Percentiles rank a stretch among this genome's conserved stretches.
phyloP scores from a whole-genome alignment of 345 rosid species.

The Luvunga scandens region DNA sequence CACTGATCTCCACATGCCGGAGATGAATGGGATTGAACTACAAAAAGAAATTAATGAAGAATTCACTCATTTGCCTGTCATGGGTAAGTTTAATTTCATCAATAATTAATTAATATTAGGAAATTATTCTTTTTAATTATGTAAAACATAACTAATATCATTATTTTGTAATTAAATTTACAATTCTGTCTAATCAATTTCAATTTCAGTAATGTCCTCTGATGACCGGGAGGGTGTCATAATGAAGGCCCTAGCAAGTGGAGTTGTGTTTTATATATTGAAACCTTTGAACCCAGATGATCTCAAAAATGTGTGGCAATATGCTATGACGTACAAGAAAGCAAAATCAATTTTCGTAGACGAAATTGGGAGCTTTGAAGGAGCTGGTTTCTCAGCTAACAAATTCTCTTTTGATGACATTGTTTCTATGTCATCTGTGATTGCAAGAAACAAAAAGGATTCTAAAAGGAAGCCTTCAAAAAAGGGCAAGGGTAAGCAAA shows the following conservation, averaged over 20 bases:
- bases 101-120: neutral
- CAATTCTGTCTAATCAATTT: no score
- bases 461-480: constrained; percentile 12
- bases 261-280: constrained; percentile 52
- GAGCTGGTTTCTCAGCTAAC: neutral
- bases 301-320: constrained; percentile 54
- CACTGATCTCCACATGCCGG: constrained; percentile 70
- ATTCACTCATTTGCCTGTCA: constrained; percentile 46
- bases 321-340: constrained; percentile 37
- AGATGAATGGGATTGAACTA: constrained; percentile 59
- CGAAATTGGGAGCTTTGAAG: constrained; percentile 17
- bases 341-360: constrained; percentile 25
- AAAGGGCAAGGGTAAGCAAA: constrained; percentile 8
- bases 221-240: constrained; percentile 44
- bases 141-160: neutral
- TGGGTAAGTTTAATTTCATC: constrained; percentile 36
- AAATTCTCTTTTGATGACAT: neutral
- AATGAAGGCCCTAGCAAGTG: constrained; percentile 42
- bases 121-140: neutral
- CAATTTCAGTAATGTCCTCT: constrained; percentile 62
- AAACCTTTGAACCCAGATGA: constrained; percentile 58
- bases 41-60: constrained; percentile 40
- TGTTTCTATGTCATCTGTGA: constrained; percentile 17
- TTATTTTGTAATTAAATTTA: no score
- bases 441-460: neutral